phyloP scores from a whole-genome alignment of 768 basidiomycete genomes.

The Russula olivacea region DNA sequence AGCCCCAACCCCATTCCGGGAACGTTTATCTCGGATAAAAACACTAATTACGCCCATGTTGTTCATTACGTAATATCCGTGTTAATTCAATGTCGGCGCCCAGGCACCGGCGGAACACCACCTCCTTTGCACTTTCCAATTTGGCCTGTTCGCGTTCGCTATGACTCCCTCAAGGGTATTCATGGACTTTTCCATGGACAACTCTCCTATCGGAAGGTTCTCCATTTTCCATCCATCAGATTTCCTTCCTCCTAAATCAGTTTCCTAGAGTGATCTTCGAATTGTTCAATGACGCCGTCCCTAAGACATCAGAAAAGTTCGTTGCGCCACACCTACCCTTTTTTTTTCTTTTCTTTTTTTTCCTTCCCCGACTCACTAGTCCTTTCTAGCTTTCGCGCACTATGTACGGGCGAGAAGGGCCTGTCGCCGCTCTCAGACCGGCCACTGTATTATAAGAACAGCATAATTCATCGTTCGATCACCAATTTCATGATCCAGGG shows the following conservation, averaged over 20 bases:
- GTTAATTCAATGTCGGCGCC: neutral
- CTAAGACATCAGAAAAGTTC: constrained; percentile 79
- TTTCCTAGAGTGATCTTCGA: constrained; percentile 61
- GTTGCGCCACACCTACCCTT: constrained; percentile 19
- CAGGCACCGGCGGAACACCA: neutral
- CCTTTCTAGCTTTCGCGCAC: constrained; percentile 64
- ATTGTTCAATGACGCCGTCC: constrained; percentile 63
- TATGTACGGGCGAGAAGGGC: constrained; percentile 85
- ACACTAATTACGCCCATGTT: neutral
- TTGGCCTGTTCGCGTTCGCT: neutral
- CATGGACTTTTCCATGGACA: constrained; percentile 55
- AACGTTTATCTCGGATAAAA: neutral
- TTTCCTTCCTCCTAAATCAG: constrained; percentile 13
- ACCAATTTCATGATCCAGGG: constrained; percentile 76
- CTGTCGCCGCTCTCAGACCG: constrained; percentile 54
- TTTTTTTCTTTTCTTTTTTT: neutral
- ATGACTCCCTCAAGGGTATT: constrained; percentile 62
- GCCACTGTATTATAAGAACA: constrained; percentile 78
- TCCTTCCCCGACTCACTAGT: constrained; percentile 8
- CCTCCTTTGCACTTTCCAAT: neutral
- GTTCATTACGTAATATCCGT: neutral
- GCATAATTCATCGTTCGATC: constrained; percentile 74
- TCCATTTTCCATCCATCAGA: constrained; percentile 14
- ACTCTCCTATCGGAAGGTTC: constrained; percentile 51
- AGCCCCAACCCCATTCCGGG: neutral